Evolutionary conservation across 2,329 filamentous ascomycete genomes (phyloP), one percentile per base, ranked within the genome.

Genomic region (Pseudopithomyces chartarum): DNA sequence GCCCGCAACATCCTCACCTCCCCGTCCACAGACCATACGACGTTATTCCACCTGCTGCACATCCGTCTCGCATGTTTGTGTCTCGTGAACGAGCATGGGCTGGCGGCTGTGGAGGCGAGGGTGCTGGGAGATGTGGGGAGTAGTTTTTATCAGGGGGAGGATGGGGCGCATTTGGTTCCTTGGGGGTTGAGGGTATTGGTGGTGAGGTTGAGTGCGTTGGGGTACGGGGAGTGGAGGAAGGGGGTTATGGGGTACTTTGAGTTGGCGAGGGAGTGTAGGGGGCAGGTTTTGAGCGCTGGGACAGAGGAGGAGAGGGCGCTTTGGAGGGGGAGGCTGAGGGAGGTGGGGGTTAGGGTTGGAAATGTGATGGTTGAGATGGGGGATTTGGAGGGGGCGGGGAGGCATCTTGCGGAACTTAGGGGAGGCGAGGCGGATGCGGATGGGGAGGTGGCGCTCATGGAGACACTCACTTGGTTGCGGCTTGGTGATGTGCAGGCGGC

Each of bases 201-300:
- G 6, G 90, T 97, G 8, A 85, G 93, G 1, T 82, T 98, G 19
- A 91, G 96, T 64, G 91, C 91, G 0, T 84, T 97, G 44, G 92
- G 91, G 1, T 96, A 95, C 61, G 89, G 89, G 3, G 95, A 99
- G 75, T 86, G 88, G 48, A 84, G 94, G 4, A 84, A 93, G 59
- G 90, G 91, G 3, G 88, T 99, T 55, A 94, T 95, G 82, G 90
- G 90, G 43, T 91, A 96, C 72, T 96, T 97, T 71, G 92, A 97
- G 60, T 83, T 98, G 2, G 92, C 89, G 0, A 79, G 90, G 8
- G 92, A 96, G 74, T 91, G 91, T 2, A 82, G 92, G 17, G 79
- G 80, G 2, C 82, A 84, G 55, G 79, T 91, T 5, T 76, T 53
- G 46, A 71, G 55, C 26, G 68, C 74, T 64, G 11, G 67, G 5